Conservation (phyloP, 2,329 filamentous ascomycete species). For the Phialemoniopsis sp. region DNA sequence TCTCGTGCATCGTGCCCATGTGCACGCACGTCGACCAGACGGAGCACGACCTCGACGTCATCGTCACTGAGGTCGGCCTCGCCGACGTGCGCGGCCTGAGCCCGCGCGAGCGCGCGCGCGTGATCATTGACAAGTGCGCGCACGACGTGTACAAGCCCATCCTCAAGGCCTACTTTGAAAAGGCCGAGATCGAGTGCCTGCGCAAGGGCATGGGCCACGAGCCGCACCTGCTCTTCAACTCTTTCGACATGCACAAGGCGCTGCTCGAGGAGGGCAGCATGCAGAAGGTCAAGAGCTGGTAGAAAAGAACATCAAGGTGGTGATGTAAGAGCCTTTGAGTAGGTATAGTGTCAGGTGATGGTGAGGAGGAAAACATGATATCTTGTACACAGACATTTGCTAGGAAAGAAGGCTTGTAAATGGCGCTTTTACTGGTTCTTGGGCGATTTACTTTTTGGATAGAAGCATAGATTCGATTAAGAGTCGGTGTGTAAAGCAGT, state of each 20-base stretch:
- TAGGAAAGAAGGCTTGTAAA: too few relatives aligned
- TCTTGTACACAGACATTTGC: too few relatives aligned
- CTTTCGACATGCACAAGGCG: conserved; percentile 86
- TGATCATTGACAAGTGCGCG: conserved; percentile 83
- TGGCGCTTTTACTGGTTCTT: too few relatives aligned
- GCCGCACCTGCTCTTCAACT: conserved; percentile 81
- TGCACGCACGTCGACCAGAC: conserved; percentile 91
- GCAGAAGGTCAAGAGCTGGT: conserved; percentile 60
- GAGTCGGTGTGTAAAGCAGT: too few relatives aligned
- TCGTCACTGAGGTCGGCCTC: conserved; percentile 72
- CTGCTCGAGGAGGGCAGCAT: conserved; percentile 80
- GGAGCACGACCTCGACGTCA: conserved; percentile 86
- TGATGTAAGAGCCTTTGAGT: too few relatives aligned
- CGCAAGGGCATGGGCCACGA: conserved; percentile 87
- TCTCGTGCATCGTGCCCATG: conserved; percentile 90
- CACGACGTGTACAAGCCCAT: conserved; percentile 85
- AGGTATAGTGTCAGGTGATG: too few relatives aligned
- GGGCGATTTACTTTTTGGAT: too few relatives aligned
- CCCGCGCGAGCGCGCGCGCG: conserved; percentile 73
- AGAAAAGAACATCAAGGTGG: too few relatives aligned
- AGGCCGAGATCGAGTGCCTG: conserved; percentile 81
- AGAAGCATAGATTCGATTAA: too few relatives aligned
- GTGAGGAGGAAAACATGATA: too few relatives aligned
- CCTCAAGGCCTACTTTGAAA: conserved; percentile 76
- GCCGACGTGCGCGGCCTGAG: conserved; percentile 81